Base-by-base conservation (phyloP, 1,139 yeast species). In the Geotrichum citri-aurantii region DNA sequence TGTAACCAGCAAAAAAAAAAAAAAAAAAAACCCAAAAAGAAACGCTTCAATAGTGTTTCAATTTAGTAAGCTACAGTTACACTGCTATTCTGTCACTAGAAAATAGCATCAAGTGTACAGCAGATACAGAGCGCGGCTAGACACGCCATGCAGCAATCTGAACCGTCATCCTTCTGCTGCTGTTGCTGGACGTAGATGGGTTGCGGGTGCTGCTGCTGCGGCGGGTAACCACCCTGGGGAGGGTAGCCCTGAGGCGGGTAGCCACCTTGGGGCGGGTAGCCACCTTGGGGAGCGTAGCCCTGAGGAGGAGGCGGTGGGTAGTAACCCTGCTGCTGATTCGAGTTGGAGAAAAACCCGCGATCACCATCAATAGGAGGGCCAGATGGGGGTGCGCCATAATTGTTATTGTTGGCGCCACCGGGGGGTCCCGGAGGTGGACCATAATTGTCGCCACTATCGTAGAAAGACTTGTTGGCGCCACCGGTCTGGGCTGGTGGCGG, bases 151-250 rank as follows among this genome's bases (percentile, higher is more conserved):
- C 77, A 70, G 62, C 79, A 76, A 40, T 70, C 67, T 17, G 65
- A 64, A 6, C 64, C 70, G 40, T 70, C 64, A 48, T 63, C 50
- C 29, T 49, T 50, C 10, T 33, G 12, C 27, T 69, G 73, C 27
- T 71, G 75, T 27, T 71, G 73, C 65, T 76, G 79, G 6, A 73
- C 72, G 59, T 74, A 74, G 3, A 75, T 68, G 2, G 77, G 77
- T 62, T 75, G 79, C 42, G 68, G 75, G 52, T 68, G 73, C 52
- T 63, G 70, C 54, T 72, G 73, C 37, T 31, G 42, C 42, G 42
- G 42, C 42, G 42, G 42, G 44, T 58, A 58, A 14, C 62, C 63
- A 17, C 56, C 59, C 19, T 48, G 62, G 3, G 17, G 42, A 12
- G 33, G 33, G 12, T 50, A 37, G 7, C 53, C 31, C 31, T 46